Percentiles rank a stretch among this genome's conserved stretches.
These are phyloP conservation scores for Eutrema salsugineum DNA, from an alignment of 441 rosid genomes.

Conservation along the genomic window DNA sequence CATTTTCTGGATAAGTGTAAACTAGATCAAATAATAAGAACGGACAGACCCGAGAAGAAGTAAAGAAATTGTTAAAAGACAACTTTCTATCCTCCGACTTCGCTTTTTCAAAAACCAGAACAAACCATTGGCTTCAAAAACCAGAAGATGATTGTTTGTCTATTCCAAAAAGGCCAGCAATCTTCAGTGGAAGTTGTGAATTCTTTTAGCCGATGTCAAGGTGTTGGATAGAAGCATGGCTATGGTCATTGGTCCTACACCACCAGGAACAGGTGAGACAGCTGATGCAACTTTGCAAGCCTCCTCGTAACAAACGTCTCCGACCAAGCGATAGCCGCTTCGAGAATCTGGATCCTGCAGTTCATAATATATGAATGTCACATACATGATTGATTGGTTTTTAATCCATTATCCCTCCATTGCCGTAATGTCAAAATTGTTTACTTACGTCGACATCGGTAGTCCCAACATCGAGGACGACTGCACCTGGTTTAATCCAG, in stretches of 20 bases:
- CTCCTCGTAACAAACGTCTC: conserved; percentile 82
- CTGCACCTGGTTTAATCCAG: conserved; percentile 94
- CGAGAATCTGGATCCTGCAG: conserved; percentile 55
- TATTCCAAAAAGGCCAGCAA: too few species aligned
- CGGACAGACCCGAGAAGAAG: neutral
- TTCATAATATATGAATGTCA: neutral
- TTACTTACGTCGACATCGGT: conserved; percentile 71
- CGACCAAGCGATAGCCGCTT: conserved; percentile 67
- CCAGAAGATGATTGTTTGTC: too few species aligned
- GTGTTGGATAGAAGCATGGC: conserved; percentile 90
- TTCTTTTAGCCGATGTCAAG: conserved; percentile 60
- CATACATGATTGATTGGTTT: conserved; percentile 17
- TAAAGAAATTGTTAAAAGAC: neutral
- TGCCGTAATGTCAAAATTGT: neutral
- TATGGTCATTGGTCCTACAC: conserved; percentile 95
- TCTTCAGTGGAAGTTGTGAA: conserved; percentile 40
- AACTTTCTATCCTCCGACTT: neutral
- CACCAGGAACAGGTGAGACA: conserved; percentile 85
- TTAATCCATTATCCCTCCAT: neutral
- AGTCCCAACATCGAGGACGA: conserved; percentile 83
- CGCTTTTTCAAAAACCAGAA: too few species aligned
- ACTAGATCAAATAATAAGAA: neutral
- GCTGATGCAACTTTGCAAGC: conserved; percentile 77
- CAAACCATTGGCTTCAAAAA: too few species aligned
- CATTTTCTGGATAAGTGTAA: neutral